Evolutionary conservation across 192 early-diverging fungal species (phyloP), one percentile per base, ranked within the genome.

Genomic region (Lobosporangium transversale): DNA sequence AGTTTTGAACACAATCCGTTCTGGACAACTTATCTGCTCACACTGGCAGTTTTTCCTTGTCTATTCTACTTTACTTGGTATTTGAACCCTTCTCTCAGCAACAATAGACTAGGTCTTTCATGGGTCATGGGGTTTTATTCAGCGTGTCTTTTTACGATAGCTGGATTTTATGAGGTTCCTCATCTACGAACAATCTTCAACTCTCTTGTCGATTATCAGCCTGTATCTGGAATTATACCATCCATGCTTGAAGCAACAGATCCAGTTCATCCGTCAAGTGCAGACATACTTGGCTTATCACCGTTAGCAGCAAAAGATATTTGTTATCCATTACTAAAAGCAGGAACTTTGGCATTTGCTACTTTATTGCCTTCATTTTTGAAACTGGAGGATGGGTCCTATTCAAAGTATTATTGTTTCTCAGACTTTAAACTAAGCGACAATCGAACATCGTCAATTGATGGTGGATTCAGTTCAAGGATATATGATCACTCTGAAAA

Each of bases 61-160:
- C 58, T 76, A 9, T 76, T 76, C 59, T 76, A 76, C 23, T 29
- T 55, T 5, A 76, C 65, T 29, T 76, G 73, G 73, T 62, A 36
- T 43, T n/a, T 76, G 14, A 76, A 76, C 40, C 73, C 73, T 14
- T 67, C 63, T 15, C 23, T 76, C 2, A 52, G 58, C 48, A 76
- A 62, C 8, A 76, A 76, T 37, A 42, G 73, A n/a, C 37, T 67
- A 44, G 73, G 73, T 11, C 59, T 76, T n/a, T 76, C 73, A 23
- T 76, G 73, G 73, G 73, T 67, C 18, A 15, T 67, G 15, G 65
- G 73, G 0, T 76, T 76, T 14, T 76, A 62, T 32, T 76, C 73
- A 0, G 73, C 73, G 1, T 42, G 36, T 1, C 27, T 76, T 7
- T 67, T 76, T 18, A 67, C 73, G 14, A 26, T 76, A 24, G 63